Evolutionary conservation across 202 grass and related monocot genomes (phyloP), one percentile per base, ranked within the genome.

Genomic region (Zoysia matrella): DNA sequence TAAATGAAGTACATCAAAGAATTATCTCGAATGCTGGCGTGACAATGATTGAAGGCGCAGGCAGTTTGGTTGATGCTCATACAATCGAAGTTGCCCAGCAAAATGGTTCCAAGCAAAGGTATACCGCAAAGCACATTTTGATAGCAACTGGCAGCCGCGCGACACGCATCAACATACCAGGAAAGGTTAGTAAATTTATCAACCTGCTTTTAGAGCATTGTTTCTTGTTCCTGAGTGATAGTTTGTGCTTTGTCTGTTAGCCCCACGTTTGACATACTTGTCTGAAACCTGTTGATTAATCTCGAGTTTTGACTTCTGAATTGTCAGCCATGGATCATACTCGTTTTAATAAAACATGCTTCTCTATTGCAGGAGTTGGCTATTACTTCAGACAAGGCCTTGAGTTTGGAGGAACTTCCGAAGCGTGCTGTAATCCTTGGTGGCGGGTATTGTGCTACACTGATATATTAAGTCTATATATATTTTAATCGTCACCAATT

Each of bases 331-430:
- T 70, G 3, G 6, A 46, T 13, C 58, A 6, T 45, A 47, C 47
- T 71, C 1, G 3, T 15, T 76, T 14, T 84, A 9, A 71, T 71
- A 48, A 42, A 44, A 6, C 39, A 67, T 47, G 8, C 40, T 58
- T 45, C 47, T 70, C 22, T 65, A 53, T 72, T 86, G 65, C 84
- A 98, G 95, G 95, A 98, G 74, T 81, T 98, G 80, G 82, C 90
- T 80, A 95, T 98, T 83, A 98, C 95, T 81, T 98, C 95, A 69
- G 95, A 98, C 58, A 92, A 98, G 66, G 95, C 95, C 40, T 95
- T 98, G 72, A 98, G 95, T 78, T 93, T 98, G 85, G 92, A 93
- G 78, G 95, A 98, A 46, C 55, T 91, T 73, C 95, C 95, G 47
- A 98, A 98, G 77, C 92, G 52, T 52, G 95, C 69, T 14, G 85